Evolutionary conservation across 179 eudicot genomes (phyloP), one percentile per base, ranked within the genome.

Genomic region (Corrigiola litoralis): DNA sequence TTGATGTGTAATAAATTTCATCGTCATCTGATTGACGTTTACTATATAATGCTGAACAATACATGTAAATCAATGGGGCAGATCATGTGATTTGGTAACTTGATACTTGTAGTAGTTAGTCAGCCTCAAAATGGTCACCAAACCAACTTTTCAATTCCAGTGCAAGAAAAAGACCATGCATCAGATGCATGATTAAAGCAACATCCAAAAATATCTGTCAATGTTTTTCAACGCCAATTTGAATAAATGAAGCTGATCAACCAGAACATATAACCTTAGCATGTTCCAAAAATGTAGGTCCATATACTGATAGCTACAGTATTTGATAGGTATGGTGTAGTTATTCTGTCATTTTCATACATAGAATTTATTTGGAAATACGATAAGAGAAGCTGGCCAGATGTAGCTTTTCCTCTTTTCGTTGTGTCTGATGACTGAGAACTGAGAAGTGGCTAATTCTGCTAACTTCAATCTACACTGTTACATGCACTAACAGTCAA

Each of bases 401-500:
- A n/a, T n/a, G n/a, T n/a, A n/a, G n/a, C n/a, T 0, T 16, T 10
- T 13, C 20, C 20, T 37, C 23, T 58, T 58, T 58, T 38, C n/a
- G 61, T 33, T 18, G 47, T 20, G 18, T 1, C 34, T 18, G 4
- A 0, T n/a, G n/a, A n/a, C n/a, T n/a, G n/a, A 3, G 28, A 47
- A 10, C 32, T 12, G 14, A 25, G 1, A 56, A 57, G 17, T 58
- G 48, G 58, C 38, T 4, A 50, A 25, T 25, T 68, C 11, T 25
- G 28, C n/a, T 31, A 59, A 59, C 44, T 68, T 56, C 45, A 36
- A 28, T 18, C 32, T 56, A 24, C 29, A 46, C 25, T 45, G 18
- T 37, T 59, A 68, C 72, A 68, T 58, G 50, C 72, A 68, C 59
- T 49, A 27, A 23, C 40, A 38, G 65, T 45, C 48, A 28, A 48